Base-by-base conservation (phyloP, 2,329 filamentous ascomycete species). In the Leptosphaerulina australis region DNA sequence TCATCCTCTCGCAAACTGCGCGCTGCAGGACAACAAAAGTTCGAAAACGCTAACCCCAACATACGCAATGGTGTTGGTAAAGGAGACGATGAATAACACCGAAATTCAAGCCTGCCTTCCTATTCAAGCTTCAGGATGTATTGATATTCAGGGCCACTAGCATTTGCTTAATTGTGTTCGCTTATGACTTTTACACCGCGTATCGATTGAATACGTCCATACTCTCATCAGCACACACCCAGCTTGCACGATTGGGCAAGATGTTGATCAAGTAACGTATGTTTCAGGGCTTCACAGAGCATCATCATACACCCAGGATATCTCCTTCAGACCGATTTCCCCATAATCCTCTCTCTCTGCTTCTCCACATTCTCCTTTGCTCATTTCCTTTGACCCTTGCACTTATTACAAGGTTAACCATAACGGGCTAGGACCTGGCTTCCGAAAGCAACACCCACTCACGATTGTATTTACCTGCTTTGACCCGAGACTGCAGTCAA, bases 401-500 rank as follows among this genome's bases (percentile, higher is more conserved):
- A 14, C 2, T 6, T 41, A 51, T 46, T 33, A 38, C 48, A 33
- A 46, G 41, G 36, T 33, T 15, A 18, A 29, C 37, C 20, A 28
- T 46, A 41, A 21, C 26, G 17, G 36, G 20, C 41, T 20, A 37
- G 48, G 48, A 39, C 41, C 41, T 51, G 36, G 41, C 11, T 46
- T 31, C 12, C 24, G 48, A 37, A 43, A 43, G 11, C 40, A 31
- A 51, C 15, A 22, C 9, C 31, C 26, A 28, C 22, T 41, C 34
- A 30, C 7, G 17, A 5, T 28, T 15, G 20, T 9, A n/a, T 37
- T 51, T 6, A 41, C 31, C 26, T 45, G 36, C 14, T 46, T 20
- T 25, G 33, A 37, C 48, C 48, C 43, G 46, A 51, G 36, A 51
- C 38, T 50, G 48, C 41, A 51, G 37, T 41, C 41, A 46, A 46